A percentile compares a stretch with the other conserved stretches of the same genome.
These are phyloP conservation scores for Casuarina cunninghamiana DNA, from an alignment of 306 rosid genomes.

Conservation along the genomic window DNA sequence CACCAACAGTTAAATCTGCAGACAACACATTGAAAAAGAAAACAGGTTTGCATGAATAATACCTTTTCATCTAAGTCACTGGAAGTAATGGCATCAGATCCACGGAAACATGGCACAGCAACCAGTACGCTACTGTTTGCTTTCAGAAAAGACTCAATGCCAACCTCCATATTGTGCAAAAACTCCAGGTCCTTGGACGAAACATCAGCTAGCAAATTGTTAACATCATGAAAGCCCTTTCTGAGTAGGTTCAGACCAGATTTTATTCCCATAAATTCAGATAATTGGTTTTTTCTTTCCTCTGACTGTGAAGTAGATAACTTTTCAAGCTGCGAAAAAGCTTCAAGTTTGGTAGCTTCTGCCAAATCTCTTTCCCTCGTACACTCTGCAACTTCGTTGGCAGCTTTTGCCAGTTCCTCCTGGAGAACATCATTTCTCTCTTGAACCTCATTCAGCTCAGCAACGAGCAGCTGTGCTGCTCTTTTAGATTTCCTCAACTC, in stretches of 20 bases:
- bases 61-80: constrained; percentile 58
- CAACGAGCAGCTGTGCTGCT: constrained; percentile 88
- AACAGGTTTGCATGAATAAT: constrained; percentile 7
- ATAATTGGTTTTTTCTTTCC: constrained; percentile 54
- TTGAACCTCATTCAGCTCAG: constrained; percentile 95
- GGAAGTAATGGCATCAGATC: constrained; percentile 32
- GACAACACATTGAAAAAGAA: not conserved
- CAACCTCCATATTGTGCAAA: constrained; percentile 57
- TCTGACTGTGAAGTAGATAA: constrained; percentile 48
- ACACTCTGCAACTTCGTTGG: constrained; percentile 56
- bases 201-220: constrained; percentile 45
- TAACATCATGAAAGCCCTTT: constrained; percentile 60
- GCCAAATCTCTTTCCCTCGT: constrained; percentile 67
- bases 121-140: constrained; percentile 36
- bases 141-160: constrained; percentile 55
- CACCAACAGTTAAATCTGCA: not conserved
- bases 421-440: constrained; percentile 93
- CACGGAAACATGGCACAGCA: constrained; percentile 38
- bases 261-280: constrained; percentile 62
- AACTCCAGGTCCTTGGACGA: constrained; percentile 58
- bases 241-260: constrained; percentile 62
- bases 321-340: constrained; percentile 62
- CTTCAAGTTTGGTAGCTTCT: constrained; percentile 69
- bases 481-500: constrained; percentile 78
- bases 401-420: constrained; percentile 73